Base-by-base conservation (phyloP, 1,284 basidiomycete genomes). In the Pyrrhoderma lamaoense region DNA sequence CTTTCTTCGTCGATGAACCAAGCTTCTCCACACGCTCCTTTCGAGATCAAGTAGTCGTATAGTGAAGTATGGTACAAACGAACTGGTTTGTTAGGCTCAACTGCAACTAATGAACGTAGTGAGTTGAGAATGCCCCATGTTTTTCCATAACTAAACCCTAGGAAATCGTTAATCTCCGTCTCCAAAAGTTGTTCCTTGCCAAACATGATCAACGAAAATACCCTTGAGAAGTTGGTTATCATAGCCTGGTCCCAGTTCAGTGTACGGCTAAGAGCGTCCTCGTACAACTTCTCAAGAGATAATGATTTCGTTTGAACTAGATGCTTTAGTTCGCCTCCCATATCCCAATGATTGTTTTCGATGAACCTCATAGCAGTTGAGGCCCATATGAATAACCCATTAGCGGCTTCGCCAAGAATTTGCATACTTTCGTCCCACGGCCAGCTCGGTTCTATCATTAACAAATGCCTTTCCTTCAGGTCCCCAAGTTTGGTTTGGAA, bases 311-410 rank as follows among this genome's bases (percentile, higher is more conserved):
- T 34, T 19, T n/a, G 4, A 14, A 46, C 45, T 11, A 46, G 16
- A 8, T 8, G 2, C 25, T 36, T 21, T 16, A 46, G 14, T 7
- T 21, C n/a, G 13, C 16, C 25, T 21, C 31, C 31, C 16, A 7
- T 23, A 34, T 11, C 18, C 22, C 11, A 13, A 14, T 21, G 27
- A 5, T 11, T 31, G 31, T 11, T 16, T 21, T 36, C 21, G 14
- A 46, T 21, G 14, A 34, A 21, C 31, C 13, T 46, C 8, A 46
- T 22, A 13, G 47, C 47, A 7, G 47, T 49, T 11, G 47, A 49
- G 3, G 47, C 47, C 47, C 47, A 49, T 16, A 49, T 31, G 14
- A 49, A 49, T 3, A 49, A n/a, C 1, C 47, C 47, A 42, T 25
- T 19, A 3, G 47, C 36, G n/a, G 36, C 9, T 4, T 40, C 31